phyloP scores from a whole-genome alignment of 805 yeast genomes.

The Kazachstania kunashirensis region DNA sequence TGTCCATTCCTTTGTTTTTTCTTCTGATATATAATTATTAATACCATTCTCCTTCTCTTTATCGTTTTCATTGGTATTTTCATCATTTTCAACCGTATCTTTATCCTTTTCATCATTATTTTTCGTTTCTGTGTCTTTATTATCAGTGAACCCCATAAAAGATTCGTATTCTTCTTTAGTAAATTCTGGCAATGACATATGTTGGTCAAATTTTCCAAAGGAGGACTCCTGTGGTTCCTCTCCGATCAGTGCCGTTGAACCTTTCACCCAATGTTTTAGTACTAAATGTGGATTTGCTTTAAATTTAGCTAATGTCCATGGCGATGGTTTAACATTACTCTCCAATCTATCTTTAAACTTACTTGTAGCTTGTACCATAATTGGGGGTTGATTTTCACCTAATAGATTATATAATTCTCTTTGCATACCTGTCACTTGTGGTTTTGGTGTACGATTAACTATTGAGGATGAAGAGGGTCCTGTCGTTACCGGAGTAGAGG shows the following conservation, averaged over 20 bases:
- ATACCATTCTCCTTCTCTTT: neutral
- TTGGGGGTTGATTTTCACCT: constrained; percentile 89
- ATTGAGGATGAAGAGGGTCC: constrained; percentile 5
- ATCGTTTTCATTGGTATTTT: neutral
- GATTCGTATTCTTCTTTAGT: constrained; percentile 49
- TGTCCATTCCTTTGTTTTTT: constrained; percentile 40
- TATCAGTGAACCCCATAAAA: constrained; percentile 28
- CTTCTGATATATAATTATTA: too few relatives aligned
- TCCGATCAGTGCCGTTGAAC: constrained; percentile 38
- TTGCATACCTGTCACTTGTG: constrained; percentile 58
- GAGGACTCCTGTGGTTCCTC: constrained; percentile 35
- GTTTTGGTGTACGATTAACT: constrained; percentile 13
- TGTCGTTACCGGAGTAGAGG: constrained; percentile 9
- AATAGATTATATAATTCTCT: constrained; percentile 80
- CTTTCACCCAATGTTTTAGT: constrained; percentile 82
- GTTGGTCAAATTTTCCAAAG: constrained; percentile 67
- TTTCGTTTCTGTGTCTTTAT: neutral
- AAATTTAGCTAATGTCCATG: constrained; percentile 72
- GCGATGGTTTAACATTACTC: constrained; percentile 54
- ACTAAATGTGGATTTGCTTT: constrained; percentile 39
- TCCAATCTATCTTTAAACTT: constrained; percentile 58
- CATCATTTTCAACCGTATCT: constrained; percentile 14
- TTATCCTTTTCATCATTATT: constrained; percentile 11
- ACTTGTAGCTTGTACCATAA: constrained; percentile 38
- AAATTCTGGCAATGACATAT: constrained; percentile 60